Evolutionary conservation across 129 eudicot species (phyloP).

Genomic region (Lactuca saligna): DNA sequence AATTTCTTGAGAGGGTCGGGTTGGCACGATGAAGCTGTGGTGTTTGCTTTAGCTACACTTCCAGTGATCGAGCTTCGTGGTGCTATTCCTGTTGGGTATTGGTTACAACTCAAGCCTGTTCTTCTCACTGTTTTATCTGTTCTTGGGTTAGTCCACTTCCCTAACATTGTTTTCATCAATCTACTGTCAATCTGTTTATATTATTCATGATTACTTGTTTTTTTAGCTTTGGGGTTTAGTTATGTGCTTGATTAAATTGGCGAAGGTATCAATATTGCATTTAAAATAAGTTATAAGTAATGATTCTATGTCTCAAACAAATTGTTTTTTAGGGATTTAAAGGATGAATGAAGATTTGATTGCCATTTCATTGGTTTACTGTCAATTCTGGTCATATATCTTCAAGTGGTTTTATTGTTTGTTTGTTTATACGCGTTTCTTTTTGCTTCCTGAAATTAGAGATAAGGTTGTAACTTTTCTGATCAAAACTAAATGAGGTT

Average conservation of each 20-base stretch:
- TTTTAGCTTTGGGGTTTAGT: background rate
- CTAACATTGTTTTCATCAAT: background rate
- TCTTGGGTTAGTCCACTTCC: conserved; percentile 67
- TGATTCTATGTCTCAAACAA: background rate
- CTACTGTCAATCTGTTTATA: background rate
- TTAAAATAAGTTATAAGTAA: conserved; percentile 3
- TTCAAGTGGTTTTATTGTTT: background rate
- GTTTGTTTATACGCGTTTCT: conserved; percentile 2
- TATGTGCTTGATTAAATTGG: conserved; percentile 11
- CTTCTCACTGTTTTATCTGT: conserved; percentile 59
- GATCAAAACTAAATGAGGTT: too few relatives aligned
- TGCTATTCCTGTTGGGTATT: conserved; percentile 98
- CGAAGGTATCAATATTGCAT: conserved; percentile 9
- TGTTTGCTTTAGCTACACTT: conserved; percentile 82
- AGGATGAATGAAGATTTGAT: background rate
- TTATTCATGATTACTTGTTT: background rate
- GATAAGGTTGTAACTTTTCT: too few relatives aligned
- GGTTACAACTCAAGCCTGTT: conserved; percentile 75
- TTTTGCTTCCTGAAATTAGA: too few relatives aligned
- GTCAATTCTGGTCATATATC: too few relatives aligned
- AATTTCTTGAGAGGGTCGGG: conserved; percentile 70
- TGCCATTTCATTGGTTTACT: background rate
- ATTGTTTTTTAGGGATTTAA: background rate
- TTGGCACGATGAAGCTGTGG: conserved; percentile 90
- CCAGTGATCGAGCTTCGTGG: conserved; percentile 99